Evolutionary conservation across 2,329 filamentous ascomycete genomes (phyloP), one percentile per base, ranked within the genome.

Genomic region (Cladosporium sp.): DNA sequence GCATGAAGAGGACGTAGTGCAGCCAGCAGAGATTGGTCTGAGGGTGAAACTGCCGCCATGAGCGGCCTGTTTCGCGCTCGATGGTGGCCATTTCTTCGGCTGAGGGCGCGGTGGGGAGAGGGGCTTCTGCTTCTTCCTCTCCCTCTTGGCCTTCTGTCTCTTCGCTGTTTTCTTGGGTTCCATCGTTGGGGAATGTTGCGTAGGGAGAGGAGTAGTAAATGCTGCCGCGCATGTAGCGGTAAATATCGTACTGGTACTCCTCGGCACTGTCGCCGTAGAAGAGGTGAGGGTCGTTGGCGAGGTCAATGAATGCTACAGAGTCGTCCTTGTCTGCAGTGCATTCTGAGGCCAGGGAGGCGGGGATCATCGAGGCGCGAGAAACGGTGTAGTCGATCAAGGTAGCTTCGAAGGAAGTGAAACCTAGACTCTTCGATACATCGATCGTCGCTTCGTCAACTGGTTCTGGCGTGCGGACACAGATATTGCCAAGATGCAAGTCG

Each of bases 361-460:
- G 40, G n/a, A 51, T 43, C 61, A 86, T 73, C 22, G 80, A 76
- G 1, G 83, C 84, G n/a, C 85, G 81, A 1, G 84, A 87, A 37
- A 88, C 78, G 1, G 85, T 87, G 70, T 88, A 88, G 69, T 88
- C 85, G 64, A 88, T 88, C 22, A 88, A 79, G 0, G 85, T 87
- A 1, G 84, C 84, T 64, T 85, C 82, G 3, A 87, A 71, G 1
- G 76, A 75, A 14, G 82, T 83, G 59, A 83, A 77, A 2, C 79
- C 78, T 22, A 86, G 68, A 42, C 76, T 80, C 20, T 69, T 67
- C 17, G 61, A 63, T 37, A 63, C 28, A 38, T 70, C 66, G 73
- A 66, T 61, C 6, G 25, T 49, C 0, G 47, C 22, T n/a, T 40
- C 30, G 12, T 37, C 45, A 15, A 39, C 20, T 14, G 61, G 15